Evolutionary conservation across 1,284 basidiomycete genomes (phyloP), one percentile per base, ranked within the genome.

Genomic region (Austroboletus olivaceoglutinosus): DNA sequence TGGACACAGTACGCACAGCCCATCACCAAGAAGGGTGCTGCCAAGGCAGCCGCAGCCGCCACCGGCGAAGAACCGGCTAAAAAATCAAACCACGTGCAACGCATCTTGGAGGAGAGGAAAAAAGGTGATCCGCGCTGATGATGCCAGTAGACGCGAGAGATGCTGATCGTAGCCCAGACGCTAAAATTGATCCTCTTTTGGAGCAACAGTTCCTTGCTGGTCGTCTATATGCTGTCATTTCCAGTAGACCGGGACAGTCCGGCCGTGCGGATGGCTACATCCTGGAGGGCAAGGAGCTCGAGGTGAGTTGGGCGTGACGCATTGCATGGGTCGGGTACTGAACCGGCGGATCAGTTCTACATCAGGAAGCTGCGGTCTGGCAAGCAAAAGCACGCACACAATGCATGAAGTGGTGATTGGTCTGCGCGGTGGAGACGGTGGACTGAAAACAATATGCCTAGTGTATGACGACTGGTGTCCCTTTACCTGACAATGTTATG

Each of bases 191-290:
- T 72, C 73, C 83, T 51, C 77, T 94, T 51, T 82, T 98, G 59
- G 93, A 95, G 75, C 67, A 76, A 38, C 91, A 94, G 67, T 94
- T 94, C 63, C 76, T 82, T 63, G 91, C 91, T 68, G 91, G 91
- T 75, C 86, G 92, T 76, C 79, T 94, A 57, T 94, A 93, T 70
- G 95, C 94, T 61, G 65, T 78, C 64, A 89, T 98, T 73, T 85
- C 91, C 56, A 94, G 91, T 72, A 86, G 94, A 71, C 94, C 94
- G 53, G 94, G 94, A 42, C 94, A 98, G 74, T 91, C 86, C 50
- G 94, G 94, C 43, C 91, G 94, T 59, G 86, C 89, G 55, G 95
- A 98, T 72, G 94, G 94, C 50, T 96, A 97, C 77, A 80, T 98
- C 59, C 85, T 98, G 50, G 94, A 98, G 80, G 94, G 94, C 69